Base-by-base conservation (phyloP, 2,329 filamentous ascomycete species). In the Orbilia quercus region DNA sequence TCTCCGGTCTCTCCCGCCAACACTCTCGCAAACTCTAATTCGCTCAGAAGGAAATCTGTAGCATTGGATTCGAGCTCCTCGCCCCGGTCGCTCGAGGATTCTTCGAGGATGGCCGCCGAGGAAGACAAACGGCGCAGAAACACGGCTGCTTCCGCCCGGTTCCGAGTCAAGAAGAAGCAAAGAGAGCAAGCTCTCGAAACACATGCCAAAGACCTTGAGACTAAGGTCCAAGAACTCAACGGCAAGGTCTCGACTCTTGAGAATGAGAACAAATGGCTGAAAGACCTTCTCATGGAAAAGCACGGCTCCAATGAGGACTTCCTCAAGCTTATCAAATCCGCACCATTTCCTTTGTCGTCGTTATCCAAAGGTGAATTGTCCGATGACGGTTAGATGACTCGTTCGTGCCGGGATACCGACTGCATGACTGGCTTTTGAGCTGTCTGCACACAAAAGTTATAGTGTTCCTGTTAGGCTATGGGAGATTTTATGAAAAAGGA, bases 91-190 rank as follows among this genome's bases (percentile, higher is more conserved):
- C 55, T 90, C 53, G 90, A 93, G 80, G 90, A 92, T 75, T 84
- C 87, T 40, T 89, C 89, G 11, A 89, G 90, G 40, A 77, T 88
- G 4, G 90, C 90, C 11, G 91, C 91, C 20, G 92, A 96, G 81
- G 92, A 96, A 81, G 92, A 96, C 80, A 96, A 96, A 83, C 89
- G 92, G 54, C 88, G 91, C 70, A 88, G 92, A 75, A 96, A 96
- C 82, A 96, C 92, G 1, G 92, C 92, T 31, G 92, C 92, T 63
- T 92, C 89, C 76, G 92, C 92, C 16, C 90, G 92, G 54, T 96
- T 96, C 85, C 90, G 92, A 71, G 88, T 95, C 80, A 96, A 96
- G 88, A 96, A 96, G 89, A 96, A 96, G 87, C 91, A 95, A 82
- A 89, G 92, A 55, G 92, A 96, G 83, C 90, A 93, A 81, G 90